phyloP scores from a whole-genome alignment of 2,329 filamentous ascomycete genomes.

The Stemphylium beticola region DNA sequence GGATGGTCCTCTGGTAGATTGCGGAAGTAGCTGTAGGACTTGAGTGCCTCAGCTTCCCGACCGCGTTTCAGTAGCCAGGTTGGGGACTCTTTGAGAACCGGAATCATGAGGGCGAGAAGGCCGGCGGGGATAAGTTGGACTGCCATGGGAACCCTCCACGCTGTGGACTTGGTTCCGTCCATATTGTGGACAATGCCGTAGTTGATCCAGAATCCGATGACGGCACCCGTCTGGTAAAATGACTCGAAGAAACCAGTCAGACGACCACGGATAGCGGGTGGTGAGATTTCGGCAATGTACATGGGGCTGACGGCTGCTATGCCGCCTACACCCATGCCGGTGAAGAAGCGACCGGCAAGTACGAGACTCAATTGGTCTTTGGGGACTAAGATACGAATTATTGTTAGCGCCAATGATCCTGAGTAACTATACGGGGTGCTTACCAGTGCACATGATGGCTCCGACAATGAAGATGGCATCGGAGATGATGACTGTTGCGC shows the following conservation, averaged over 20 bases:
- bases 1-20: constrained; percentile 52
- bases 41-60: constrained; percentile 48
- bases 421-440: not conserved
- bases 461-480: constrained; percentile 55
- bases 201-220: constrained; percentile 52
- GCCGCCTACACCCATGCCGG: constrained; percentile 48
- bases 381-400: constrained; percentile 19
- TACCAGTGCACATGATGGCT: constrained; percentile 46
- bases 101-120: constrained; percentile 42
- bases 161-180: constrained; percentile 54
- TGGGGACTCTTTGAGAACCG: constrained; percentile 44
- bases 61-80: constrained; percentile 40
- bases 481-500: constrained; percentile 57
- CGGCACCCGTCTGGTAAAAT: constrained; percentile 68
- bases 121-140: constrained; percentile 53
- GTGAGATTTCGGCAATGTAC: constrained; percentile 54
- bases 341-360: constrained; percentile 51
- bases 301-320: constrained; percentile 48
- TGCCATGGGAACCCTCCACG: constrained; percentile 69
- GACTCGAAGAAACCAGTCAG: constrained; percentile 71
- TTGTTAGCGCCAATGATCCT: not conserved
- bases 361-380: constrained; percentile 47
- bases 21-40: constrained; percentile 53
- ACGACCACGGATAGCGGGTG: constrained; percentile 67
- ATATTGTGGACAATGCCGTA: constrained; percentile 51